A percentile compares a stretch with the other conserved stretches of the same genome.
Evolutionary conservation across 2,329 filamentous ascomycete species (phyloP).

Genomic region (Claviceps monticola): DNA sequence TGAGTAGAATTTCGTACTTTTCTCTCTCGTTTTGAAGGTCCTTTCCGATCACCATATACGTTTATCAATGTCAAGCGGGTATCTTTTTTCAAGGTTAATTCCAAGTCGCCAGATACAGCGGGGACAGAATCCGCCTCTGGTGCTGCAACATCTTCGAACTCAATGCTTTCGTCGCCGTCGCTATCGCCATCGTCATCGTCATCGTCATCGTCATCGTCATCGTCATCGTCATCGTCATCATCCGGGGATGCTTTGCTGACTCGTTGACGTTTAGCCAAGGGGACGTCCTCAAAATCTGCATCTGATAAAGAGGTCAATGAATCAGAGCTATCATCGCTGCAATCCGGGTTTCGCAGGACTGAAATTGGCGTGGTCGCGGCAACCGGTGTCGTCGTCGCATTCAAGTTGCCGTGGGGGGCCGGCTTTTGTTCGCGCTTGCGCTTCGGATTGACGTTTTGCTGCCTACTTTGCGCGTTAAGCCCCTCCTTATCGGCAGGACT

Average conservation of each 20-base stretch:
- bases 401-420: conserved; percentile 48
- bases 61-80: conserved; percentile 47
- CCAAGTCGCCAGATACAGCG: conserved; percentile 50
- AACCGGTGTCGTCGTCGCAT: conserved; percentile 32
- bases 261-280: conserved; percentile 28
- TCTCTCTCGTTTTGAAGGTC: conserved; percentile 72
- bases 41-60: conserved; percentile 57
- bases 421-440: conserved; percentile 28
- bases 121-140: conserved; percentile 41
- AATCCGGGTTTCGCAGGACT: conserved; percentile 28
- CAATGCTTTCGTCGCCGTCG: conserved; percentile 26
- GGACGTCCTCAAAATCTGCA: conserved; percentile 36
- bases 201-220: conserved; percentile 13
- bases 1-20: conserved; percentile 68
- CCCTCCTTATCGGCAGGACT: conserved; percentile 24
- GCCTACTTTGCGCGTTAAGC: conserved; percentile 10
- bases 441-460: conserved; percentile 3
- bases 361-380: conserved; percentile 29
- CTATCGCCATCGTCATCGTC: conserved; percentile 8
- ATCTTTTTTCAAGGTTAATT: conserved; percentile 54
- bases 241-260: conserved; percentile 8
- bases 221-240: no score
- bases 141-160: conserved; percentile 50
- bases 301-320: conserved; percentile 42
- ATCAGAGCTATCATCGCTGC: conserved; percentile 30